Evolutionary conservation across 2,329 filamentous ascomycete species (phyloP).

Genomic region (Daldinia eschscholtzii): DNA sequence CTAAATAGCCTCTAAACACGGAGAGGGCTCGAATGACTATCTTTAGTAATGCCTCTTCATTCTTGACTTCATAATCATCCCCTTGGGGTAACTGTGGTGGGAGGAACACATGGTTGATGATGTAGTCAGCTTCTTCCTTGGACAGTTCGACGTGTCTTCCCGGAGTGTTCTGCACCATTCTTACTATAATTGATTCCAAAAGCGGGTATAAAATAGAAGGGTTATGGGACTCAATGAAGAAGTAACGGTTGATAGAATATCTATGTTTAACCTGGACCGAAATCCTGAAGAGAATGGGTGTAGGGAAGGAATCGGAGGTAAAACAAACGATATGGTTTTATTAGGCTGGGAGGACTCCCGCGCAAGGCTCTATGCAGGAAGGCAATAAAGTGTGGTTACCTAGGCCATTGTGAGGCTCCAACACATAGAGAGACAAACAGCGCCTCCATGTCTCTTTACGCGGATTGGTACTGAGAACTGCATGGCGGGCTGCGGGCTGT

Average conservation of each 20-base stretch:
- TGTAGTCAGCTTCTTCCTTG: slow-evolving; percentile 18
- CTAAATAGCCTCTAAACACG: slow-evolving; percentile 14
- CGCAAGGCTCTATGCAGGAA: background rate
- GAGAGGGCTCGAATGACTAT: slow-evolving; percentile 15
- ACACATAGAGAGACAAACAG: background rate
- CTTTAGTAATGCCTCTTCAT: slow-evolving; percentile 35
- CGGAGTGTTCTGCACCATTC: slow-evolving; percentile 13
- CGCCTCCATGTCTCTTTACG: background rate
- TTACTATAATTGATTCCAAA: background rate
- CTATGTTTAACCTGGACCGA: background rate
- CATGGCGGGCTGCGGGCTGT: background rate
- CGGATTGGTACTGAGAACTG: background rate
- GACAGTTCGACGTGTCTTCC: background rate
- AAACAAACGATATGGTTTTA: background rate
- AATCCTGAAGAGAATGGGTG: background rate
- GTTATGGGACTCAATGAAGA: background rate
- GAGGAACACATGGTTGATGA: slow-evolving; percentile 43
- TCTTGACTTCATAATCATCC: slow-evolving; percentile 28
- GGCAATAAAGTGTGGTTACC: background rate
- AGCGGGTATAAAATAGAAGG: background rate
- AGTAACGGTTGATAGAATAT: background rate
- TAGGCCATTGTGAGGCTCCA: background rate
- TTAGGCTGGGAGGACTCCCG: background rate
- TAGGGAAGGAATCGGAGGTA: background rate
- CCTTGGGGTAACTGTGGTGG: slow-evolving; percentile 37